These are phyloP conservation scores for Plasmopara muralis DNA, from an alignment of 352 stramenopile species.

Conservation along the genomic window DNA sequence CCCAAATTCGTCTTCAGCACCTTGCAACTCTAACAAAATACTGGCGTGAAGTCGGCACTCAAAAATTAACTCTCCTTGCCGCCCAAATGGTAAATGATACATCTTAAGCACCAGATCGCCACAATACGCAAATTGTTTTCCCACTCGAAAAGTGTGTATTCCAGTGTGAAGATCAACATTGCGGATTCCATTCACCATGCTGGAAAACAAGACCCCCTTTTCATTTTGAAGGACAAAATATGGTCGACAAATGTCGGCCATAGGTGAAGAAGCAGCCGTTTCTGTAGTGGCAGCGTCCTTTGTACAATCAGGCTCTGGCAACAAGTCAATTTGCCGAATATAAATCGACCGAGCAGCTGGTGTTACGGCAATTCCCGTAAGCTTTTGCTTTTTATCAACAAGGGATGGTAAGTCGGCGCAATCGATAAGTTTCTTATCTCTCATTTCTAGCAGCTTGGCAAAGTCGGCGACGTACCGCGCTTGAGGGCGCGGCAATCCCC, in stretches of 20 bases:
- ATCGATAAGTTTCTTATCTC: conserved; percentile 49
- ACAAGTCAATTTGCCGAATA: conserved; percentile 69
- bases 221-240: conserved; percentile 86
- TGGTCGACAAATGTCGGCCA: conserved; percentile 44
- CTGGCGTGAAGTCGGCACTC: conserved; percentile 67
- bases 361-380: conserved; percentile 72
- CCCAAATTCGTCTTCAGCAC: conserved; percentile 17
- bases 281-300: conserved; percentile 4
- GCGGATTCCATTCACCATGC: conserved; percentile 74
- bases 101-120: conserved; percentile 75
- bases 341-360: conserved; percentile 65
- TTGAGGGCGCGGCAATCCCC: conserved; percentile 62
- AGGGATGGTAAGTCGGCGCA: conserved; percentile 39
- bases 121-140: conserved; percentile 51
- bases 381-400: conserved; percentile 65
- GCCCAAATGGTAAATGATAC: conserved; percentile 84
- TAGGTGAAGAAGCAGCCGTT: conserved; percentile 5
- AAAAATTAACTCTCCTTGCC: conserved; percentile 76
- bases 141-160: conserved; percentile 59
- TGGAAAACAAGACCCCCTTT: conserved; percentile 82
- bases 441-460: conserved; percentile 64
- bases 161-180: conserved; percentile 52
- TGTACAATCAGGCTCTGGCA: conserved; percentile 23
- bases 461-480: conserved; percentile 77
- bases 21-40: conserved; percentile 61